Evolutionary conservation across 2,329 filamentous ascomycete genomes (phyloP).

Genomic region (Penicillium sp.): DNA sequence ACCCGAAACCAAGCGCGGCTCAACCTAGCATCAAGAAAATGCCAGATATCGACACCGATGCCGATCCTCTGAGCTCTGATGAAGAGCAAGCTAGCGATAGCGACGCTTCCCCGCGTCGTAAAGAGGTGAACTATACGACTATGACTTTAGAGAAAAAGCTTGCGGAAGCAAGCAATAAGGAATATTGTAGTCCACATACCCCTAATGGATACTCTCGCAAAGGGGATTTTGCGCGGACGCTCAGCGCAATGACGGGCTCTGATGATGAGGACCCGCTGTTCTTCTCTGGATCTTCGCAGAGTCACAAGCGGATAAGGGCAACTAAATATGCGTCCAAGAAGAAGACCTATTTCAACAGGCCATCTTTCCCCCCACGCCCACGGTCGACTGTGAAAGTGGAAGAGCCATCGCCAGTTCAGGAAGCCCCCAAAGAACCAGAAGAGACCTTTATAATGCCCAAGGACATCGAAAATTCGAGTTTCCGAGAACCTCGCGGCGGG

Average conservation of each 20-base stretch:
- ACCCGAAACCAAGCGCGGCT: neutral
- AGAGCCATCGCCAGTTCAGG: neutral
- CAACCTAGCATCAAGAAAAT: neutral
- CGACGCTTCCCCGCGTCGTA: conserved; percentile 5
- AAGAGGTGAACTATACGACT: conserved; percentile 2
- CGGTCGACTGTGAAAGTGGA: neutral
- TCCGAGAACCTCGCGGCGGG: neutral
- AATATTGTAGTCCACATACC: conserved; percentile 8
- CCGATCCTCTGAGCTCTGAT: conserved; percentile 36
- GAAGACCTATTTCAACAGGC: conserved; percentile 9
- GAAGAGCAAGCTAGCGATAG: conserved; percentile 27
- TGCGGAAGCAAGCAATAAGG: conserved; percentile 3
- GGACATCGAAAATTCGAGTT: conserved; percentile 21
- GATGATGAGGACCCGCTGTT: conserved; percentile 9
- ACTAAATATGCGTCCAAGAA: conserved; percentile 18
- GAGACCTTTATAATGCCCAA: conserved; percentile 25
- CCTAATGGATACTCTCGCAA: conserved; percentile 6
- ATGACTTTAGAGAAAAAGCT: conserved; percentile 27
- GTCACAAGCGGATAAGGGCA: conserved; percentile 19
- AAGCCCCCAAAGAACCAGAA: conserved; percentile 9
- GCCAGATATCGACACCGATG: conserved; percentile 32
- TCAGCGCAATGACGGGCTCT: conserved; percentile 13
- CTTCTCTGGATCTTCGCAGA: conserved; percentile 4
- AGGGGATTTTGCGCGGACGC: neutral
- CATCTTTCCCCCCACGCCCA: neutral